Evolutionary conservation across 768 basidiomycete genomes (phyloP), one percentile per base, ranked within the genome.

Genomic region (Boletus reticulatus): DNA sequence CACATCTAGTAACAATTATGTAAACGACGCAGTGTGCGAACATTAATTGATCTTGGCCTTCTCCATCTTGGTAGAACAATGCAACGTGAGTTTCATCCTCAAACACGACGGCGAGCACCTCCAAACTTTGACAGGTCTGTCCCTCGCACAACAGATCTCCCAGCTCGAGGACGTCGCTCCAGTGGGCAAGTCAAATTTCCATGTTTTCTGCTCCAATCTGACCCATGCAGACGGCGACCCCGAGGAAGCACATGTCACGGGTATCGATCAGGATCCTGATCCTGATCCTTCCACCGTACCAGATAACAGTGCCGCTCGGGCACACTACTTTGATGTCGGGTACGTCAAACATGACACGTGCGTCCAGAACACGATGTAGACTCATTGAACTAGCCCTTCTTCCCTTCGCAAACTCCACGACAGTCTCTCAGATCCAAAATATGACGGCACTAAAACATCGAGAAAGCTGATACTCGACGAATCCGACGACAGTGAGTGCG

Each of bases 301-400:
- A 43, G 67, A 79, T 42, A 58, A 70, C 37, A 69, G 63, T 38
- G 76, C 73, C 14, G 78, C 74, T 0, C 78, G 87, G 62, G 86
- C 87, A 62, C 94, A 96, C 72, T 97, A 96, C 70, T 66, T 92
- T 42, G 84, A 89, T 62, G 90, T 95, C 38, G 91, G 90, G 90
- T 93, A 68, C 57, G 65, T 59, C 43, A 34, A 53, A 17, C 50
- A 82, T 73, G 27, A 10, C 27, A 31, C 39, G 22, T 44, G 36
- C 32, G 51, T 56, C 32, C 50, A 46, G 24, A 46, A 42, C 48
- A 47, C 34, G 32, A n/a, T 17, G 38, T 44, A 46, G 39, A 60
- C 56, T 53, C 36, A 52, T 36, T 14, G 20, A 24, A 53, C 57
- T 57, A 93, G 90, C 4, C 84, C 84, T 11, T 94, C 92, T 56